Percentiles rank a stretch among this genome's conserved stretches.
These are phyloP conservation scores for Eimeria tenella DNA, from an alignment of 169 alveolate species.

Conservation along the genomic window DNA sequence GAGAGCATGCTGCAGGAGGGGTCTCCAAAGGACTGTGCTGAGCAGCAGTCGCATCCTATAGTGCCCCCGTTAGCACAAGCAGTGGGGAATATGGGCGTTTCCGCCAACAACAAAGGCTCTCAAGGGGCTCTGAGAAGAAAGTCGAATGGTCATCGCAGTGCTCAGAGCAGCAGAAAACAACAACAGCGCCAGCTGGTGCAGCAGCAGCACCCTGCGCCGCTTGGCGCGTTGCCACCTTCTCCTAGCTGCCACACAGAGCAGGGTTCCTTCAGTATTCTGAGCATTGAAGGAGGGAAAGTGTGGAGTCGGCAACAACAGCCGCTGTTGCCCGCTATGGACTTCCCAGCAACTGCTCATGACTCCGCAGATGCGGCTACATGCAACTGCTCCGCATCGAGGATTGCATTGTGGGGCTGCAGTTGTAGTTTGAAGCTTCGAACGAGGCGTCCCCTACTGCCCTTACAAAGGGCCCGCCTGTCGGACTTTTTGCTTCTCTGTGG, in stretches of 20 bases:
- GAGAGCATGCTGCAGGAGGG: background rate
- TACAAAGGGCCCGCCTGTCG: conserved; percentile 1
- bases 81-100: background rate
- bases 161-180: conserved; percentile 10
- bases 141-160: background rate
- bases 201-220: background rate
- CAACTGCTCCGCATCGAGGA: too few species aligned
- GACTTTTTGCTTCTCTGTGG: conserved; percentile 32
- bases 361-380: background rate
- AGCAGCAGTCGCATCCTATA: too few species aligned
- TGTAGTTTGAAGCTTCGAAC: too few species aligned
- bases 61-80: background rate
- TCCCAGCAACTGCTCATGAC: background rate
- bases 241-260: background rate
- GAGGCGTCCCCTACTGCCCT: background rate
- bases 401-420: too few species aligned
- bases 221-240: background rate
- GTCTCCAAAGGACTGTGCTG: background rate
- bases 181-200: background rate
- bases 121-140: background rate
- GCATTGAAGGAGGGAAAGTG: background rate
- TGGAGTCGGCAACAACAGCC: background rate
- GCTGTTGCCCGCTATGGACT: conserved; percentile 16
- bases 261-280: background rate
- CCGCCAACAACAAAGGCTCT: background rate